phyloP scores from a whole-genome alignment of 2,329 filamentous ascomycete species.

The Curvularia spicifera region DNA sequence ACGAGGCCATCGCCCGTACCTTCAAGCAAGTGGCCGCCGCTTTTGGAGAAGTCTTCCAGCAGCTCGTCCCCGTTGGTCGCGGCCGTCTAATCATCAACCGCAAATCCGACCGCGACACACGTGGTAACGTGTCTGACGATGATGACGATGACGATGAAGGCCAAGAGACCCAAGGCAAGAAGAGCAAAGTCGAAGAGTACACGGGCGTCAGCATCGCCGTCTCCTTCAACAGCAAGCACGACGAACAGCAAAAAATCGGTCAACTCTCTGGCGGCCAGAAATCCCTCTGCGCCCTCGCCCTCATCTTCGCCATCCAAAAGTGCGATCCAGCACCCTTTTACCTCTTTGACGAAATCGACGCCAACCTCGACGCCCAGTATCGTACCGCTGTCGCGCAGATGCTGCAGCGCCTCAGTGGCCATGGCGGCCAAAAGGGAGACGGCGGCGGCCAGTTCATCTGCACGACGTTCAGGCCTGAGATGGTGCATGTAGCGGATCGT shows the following conservation, averaged over 20 bases:
- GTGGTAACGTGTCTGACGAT: conserved; percentile 56
- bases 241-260: conserved; percentile 97
- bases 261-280: conserved; percentile 97
- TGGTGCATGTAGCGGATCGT: conserved; percentile 93
- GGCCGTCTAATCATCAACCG: conserved; percentile 92
- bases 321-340: conserved; percentile 98
- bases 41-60: conserved; percentile 91
- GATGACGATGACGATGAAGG: conserved; percentile 63
- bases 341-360: conserved; percentile 98
- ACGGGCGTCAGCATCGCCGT: conserved; percentile 95
- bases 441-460: conserved; percentile 87
- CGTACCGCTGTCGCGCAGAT: conserved; percentile 92
- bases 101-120: conserved; percentile 77
- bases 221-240: conserved; percentile 97
- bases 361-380: conserved; percentile 97
- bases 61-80: conserved; percentile 90
- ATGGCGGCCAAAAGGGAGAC: conserved; percentile 49
- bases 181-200: conserved; percentile 82
- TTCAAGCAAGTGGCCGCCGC: conserved; percentile 97
- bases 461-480: conserved; percentile 97
- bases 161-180: conserved; percentile 42
- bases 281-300: conserved; percentile 93
- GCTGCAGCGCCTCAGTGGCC: conserved; percentile 64
- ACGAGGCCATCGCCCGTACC: conserved; percentile 96
- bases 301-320: conserved; percentile 98